Conservation (phyloP, 75 land plant genomes). For the Picea glauca region DNA sequence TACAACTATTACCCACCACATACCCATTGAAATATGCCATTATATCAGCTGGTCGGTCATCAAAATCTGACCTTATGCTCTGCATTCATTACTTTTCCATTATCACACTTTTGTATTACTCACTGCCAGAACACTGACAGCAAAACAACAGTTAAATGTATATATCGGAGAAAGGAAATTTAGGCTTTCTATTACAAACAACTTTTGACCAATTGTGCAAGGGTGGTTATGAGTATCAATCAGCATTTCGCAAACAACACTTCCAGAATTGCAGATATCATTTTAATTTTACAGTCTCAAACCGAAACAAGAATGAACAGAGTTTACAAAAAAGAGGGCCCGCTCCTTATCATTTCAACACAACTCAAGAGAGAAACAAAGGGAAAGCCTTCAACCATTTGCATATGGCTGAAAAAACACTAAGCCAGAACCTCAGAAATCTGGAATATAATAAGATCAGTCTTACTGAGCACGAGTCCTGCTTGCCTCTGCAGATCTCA, state of each 20-base stretch:
- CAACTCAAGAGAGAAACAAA: not conserved
- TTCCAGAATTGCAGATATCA: not conserved
- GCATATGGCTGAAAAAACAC: no score
- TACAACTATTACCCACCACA: no score
- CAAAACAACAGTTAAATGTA: not conserved
- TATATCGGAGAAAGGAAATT: not conserved
- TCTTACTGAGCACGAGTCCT: constrained; percentile 32
- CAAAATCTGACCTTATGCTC: not conserved
- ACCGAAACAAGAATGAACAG: not conserved
- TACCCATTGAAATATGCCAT: not conserved
- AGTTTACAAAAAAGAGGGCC: not conserved
- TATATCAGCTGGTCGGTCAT: not conserved
- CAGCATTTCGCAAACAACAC: not conserved
- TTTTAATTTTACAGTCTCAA: not conserved
- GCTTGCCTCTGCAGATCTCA: constrained; percentile 68
- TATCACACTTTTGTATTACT: no score
- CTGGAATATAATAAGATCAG: not conserved
- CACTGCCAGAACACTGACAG: not conserved
- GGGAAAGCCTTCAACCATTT: not conserved
- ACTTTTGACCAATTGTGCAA: not conserved
- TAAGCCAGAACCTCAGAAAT: not conserved
- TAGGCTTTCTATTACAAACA: not conserved
- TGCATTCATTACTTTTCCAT: not conserved
- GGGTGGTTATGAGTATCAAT: not conserved
- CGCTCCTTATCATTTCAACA: not conserved